Conservation (phyloP, 2,329 filamentous ascomycete genomes). For the Westerdykella sp. region DNA sequence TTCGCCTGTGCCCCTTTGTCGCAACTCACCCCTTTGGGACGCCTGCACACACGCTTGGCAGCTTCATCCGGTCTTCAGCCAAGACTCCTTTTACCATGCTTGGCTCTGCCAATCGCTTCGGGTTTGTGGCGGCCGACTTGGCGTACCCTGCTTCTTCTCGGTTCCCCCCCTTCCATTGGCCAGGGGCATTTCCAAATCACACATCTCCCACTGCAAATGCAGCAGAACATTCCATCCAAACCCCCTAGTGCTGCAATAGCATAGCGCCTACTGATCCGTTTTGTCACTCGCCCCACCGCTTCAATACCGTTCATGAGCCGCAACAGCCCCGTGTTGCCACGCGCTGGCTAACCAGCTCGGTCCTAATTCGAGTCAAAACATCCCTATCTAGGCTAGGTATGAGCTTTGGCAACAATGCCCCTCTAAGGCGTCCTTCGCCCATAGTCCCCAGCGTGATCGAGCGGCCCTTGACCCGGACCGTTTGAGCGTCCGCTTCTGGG, state of each 20-base stretch:
- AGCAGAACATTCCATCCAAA: constrained; percentile 19
- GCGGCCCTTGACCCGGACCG: constrained; percentile 14
- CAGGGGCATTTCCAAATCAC: constrained; percentile 17
- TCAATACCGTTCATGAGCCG: constrained; percentile 27
- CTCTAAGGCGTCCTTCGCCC: too few relatives aligned
- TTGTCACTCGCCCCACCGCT: constrained; percentile 15
- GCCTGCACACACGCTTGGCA: too few relatives aligned
- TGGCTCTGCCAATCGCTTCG: constrained; percentile 4
- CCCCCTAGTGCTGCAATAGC: constrained; percentile 17
- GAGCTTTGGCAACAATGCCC: too few relatives aligned
- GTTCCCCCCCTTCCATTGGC: constrained; percentile 20
- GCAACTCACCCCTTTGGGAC: too few relatives aligned
- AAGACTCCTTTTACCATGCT: constrained; percentile 10
- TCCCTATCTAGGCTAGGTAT: too few relatives aligned
- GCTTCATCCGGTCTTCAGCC: constrained; percentile 17
- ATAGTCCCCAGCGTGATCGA: too few relatives aligned
- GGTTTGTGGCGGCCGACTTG: constrained; percentile 16
- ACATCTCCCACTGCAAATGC: constrained; percentile 26
- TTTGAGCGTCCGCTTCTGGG: constrained; percentile 29
- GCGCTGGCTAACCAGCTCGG: too few relatives aligned
- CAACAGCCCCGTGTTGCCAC: constrained; percentile 6
- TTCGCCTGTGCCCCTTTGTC: too few relatives aligned
- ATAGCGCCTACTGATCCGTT: constrained; percentile 12
- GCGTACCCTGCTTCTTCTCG: constrained; percentile 19
- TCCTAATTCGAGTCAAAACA: too few relatives aligned